A percentile compares a stretch with the other conserved stretches of the same genome.
phyloP scores from a whole-genome alignment of 306 rosid species.

The Vigna unguiculata region DNA sequence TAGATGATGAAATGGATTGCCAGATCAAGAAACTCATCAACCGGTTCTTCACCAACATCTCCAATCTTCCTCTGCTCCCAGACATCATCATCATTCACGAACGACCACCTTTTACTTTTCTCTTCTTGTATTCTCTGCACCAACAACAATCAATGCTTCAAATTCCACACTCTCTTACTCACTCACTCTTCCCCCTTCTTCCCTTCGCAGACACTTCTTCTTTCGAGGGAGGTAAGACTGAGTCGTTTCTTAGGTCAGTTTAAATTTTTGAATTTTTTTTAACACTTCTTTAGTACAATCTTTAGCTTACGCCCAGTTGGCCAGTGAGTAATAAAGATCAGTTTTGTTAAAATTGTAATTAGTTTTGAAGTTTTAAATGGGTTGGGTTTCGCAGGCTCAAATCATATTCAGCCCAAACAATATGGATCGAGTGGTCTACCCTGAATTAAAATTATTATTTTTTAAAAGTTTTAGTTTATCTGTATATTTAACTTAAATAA shows the following conservation, averaged over 20 bases:
- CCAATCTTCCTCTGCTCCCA: conserved; percentile 15
- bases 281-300: no score
- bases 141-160: not conserved
- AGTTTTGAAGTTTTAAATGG: no score
- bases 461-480: no score
- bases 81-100: conserved; percentile 30
- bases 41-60: conserved; percentile 61
- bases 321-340: no score
- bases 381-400: no score
- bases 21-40: conserved; percentile 80
- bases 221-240: not conserved
- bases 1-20: conserved; percentile 87
- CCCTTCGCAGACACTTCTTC: not conserved
- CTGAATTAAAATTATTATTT: no score
- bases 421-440: no score
- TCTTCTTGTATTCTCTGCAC: not conserved
- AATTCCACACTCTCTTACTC: not conserved
- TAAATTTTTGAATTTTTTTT: not conserved
- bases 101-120: conserved; percentile 11
- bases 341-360: no score
- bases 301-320: no score
- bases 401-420: no score
- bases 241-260: not conserved
- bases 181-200: not conserved
- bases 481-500: no score